Conservation (phyloP, 257 asterid genomes). For the Anisodus tanguticus region DNA sequence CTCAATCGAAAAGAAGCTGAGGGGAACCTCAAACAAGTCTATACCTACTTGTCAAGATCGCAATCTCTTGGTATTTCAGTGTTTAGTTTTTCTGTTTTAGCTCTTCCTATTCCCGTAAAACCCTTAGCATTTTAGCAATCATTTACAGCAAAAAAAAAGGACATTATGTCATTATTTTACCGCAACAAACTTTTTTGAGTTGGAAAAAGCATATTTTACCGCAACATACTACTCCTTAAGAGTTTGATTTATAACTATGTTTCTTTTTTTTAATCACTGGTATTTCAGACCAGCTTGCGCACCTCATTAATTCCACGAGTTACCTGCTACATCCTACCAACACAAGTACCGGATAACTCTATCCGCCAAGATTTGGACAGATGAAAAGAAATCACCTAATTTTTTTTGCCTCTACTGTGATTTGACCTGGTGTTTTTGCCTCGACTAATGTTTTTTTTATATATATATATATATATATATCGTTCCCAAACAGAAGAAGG, state of each 20-base stretch:
- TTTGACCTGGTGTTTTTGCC: background rate
- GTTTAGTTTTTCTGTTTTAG: background rate
- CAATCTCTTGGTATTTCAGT: background rate
- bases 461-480: background rate
- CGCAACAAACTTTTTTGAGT: background rate
- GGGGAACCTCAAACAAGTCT: background rate
- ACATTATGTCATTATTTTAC: constrained; percentile 19
- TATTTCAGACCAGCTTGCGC: background rate
- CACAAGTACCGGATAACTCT: background rate
- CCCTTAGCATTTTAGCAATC: background rate
- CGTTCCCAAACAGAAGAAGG: background rate
- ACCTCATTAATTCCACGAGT: background rate
- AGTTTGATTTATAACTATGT: constrained; percentile 24
- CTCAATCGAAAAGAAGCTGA: background rate
- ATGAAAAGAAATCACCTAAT: background rate
- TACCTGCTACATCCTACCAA: background rate
- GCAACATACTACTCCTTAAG: background rate
- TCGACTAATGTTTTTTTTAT: background rate
- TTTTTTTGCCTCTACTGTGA: background rate
- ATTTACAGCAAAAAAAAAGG: background rate
- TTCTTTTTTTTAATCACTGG: background rate
- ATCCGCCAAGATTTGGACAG: background rate
- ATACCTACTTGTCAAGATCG: constrained; percentile 2
- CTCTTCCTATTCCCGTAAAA: background rate
- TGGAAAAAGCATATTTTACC: background rate